Base-by-base conservation (phyloP, 2,329 filamentous ascomycete genomes). In the Pseudocercospora vitis region DNA sequence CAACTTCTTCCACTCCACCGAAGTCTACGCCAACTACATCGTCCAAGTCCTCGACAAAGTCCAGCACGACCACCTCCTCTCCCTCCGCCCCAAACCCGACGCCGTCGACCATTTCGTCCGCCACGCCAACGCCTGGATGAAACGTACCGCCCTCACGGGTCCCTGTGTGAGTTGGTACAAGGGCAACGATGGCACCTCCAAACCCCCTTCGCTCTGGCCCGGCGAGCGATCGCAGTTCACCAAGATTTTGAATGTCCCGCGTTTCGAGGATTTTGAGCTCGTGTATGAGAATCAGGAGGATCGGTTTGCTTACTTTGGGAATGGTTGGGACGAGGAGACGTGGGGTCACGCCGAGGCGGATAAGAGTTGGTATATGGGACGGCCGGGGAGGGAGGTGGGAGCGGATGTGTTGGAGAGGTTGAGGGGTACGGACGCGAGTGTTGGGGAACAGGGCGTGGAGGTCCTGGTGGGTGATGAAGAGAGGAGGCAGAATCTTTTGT, bases 81-180 rank as follows among this genome's bases (percentile, higher is more conserved):
- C 52, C 21, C 48, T 62, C 51, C 39, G 26, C 9, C 58, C 60
- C 2, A 59, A 60, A 35, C 51, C 57, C 14, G 19, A 45, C 12
- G 60, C 60, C 9, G 60, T 60, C 26, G 60, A 62, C 14, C 58
- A 60, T 18, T 62, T 60, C 45, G 60, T 62, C 18, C 47, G 56
- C 4, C 60, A 62, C 23, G 49, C 60, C 2, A 59, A 60, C 42
- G 49, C 58, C 9, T 60, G 51, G 48, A 50, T 60, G 48, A 60
- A 62, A 40, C 48, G 60, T 2, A 60, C 58, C 4, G 58, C 58
- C 9, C 29, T 60, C 2, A 57, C 55, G 2, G 60, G 60, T n/a
- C 57, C 59, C 21, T 62, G 59, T 32, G 58, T 59, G 4, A 44
- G 53, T 2, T 62, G 60, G 60, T 62, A 59, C 40, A 62, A 60